Evolutionary conservation across 441 rosid genomes (phyloP).

Genomic region (Populus hybrid): DNA sequence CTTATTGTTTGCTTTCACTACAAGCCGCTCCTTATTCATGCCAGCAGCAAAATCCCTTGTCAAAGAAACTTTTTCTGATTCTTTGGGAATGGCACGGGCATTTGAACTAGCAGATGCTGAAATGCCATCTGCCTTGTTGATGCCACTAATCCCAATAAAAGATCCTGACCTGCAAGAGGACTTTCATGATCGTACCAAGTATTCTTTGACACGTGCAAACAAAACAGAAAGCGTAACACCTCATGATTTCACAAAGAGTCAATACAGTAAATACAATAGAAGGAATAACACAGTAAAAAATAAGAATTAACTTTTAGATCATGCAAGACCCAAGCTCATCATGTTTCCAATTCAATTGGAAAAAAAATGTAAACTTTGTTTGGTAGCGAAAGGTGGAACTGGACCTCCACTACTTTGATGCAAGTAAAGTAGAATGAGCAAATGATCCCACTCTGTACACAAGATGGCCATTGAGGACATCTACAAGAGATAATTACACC

Average conservation of each 20-base stretch:
- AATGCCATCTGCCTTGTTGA: slow-evolving; percentile 33
- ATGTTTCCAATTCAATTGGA: neutral
- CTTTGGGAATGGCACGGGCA: slow-evolving; percentile 34
- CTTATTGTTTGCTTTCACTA: slow-evolving; percentile 45
- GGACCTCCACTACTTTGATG: neutral
- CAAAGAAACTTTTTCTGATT: slow-evolving; percentile 39
- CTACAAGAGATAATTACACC: neutral
- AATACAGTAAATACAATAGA: neutral
- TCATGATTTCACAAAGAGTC: neutral
- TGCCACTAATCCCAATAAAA: slow-evolving; percentile 33
- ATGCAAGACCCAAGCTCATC: neutral
- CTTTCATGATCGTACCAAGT: slow-evolving; percentile 7
- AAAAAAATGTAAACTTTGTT: neutral
- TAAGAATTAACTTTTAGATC: neutral
- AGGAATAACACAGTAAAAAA: neutral
- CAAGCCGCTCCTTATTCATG: slow-evolving; percentile 40
- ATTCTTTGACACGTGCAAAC: neutral
- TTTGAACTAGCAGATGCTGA: slow-evolving; percentile 30
- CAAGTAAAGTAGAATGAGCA: neutral
- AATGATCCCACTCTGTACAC: neutral
- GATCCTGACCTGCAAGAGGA: too few species aligned
- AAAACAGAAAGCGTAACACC: neutral
- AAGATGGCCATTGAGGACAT: neutral
- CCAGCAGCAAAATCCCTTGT: slow-evolving; percentile 40
- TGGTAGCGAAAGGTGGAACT: too few species aligned